Conservation (phyloP, 805 yeast species). For the Sugiyamaella floridensis region DNA sequence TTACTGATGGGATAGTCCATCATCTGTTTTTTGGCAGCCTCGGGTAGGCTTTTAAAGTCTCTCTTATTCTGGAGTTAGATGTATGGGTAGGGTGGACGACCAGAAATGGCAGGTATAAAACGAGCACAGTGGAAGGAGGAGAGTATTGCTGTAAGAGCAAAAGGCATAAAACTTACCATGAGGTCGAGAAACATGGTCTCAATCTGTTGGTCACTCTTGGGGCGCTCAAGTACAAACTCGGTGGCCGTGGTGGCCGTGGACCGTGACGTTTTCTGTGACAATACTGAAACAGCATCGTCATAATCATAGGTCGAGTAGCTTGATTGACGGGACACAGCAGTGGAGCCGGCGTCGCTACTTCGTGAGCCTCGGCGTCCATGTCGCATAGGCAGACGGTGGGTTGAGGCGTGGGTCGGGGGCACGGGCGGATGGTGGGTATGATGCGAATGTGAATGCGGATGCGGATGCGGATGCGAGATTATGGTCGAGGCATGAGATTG, state of each 20-base stretch:
- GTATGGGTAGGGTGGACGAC: too few species aligned
- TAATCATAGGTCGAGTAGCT: constrained; percentile 5
- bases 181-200: constrained; percentile 70
- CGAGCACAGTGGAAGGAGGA: not conserved
- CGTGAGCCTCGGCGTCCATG: constrained; percentile 2
- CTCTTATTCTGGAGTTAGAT: constrained; percentile 34
- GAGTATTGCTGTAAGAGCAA: not conserved
- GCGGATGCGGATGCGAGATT: not conserved
- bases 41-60: constrained; percentile 65
- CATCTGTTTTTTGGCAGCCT: constrained; percentile 70
- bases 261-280: constrained; percentile 8
- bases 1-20: constrained; percentile 64
- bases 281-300: constrained; percentile 13
- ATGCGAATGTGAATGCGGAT: not conserved
- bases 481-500: not conserved
- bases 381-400: not conserved
- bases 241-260: constrained; percentile 6
- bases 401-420: too few species aligned
- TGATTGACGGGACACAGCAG: not conserved
- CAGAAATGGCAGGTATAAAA: not conserved
- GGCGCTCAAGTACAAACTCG: constrained; percentile 53
- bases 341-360: constrained; percentile 1
- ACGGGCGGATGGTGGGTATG: too few species aligned
- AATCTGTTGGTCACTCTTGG: constrained; percentile 56
- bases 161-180: constrained; percentile 39